These are phyloP conservation scores for Penicillium fimorum DNA, from an alignment of 495 filamentous ascomycete species.

Conservation along the genomic window DNA sequence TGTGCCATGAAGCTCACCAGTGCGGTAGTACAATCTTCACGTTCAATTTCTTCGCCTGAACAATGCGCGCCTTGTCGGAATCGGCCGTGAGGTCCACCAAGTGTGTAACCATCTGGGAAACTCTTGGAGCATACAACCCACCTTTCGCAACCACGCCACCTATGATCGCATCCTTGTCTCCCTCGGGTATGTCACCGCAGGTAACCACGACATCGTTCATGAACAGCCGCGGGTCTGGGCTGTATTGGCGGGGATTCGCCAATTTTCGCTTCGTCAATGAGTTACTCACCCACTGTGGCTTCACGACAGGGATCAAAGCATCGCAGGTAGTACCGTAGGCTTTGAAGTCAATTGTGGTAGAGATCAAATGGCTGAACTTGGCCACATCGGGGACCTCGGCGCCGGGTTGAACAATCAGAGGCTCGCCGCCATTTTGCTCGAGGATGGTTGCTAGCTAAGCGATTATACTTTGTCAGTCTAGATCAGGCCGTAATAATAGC, in stretches of 20 bases:
- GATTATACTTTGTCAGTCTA: neutral
- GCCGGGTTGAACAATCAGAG: conserved; percentile 43
- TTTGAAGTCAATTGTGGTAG: conserved; percentile 82
- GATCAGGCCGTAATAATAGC: conserved; percentile 10
- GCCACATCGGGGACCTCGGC: conserved; percentile 51
- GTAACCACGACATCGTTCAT: conserved; percentile 78
- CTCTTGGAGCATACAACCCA: conserved; percentile 67
- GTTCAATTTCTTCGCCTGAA: conserved; percentile 59
- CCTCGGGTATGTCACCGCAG: conserved; percentile 77
- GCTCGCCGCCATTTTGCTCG: conserved; percentile 54
- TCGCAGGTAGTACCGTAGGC: conserved; percentile 69
- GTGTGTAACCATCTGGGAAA: conserved; percentile 78
- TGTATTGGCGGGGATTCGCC: conserved; percentile 79
- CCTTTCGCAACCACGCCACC: conserved; percentile 89
- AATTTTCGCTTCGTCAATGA: conserved; percentile 66
- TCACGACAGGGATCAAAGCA: conserved; percentile 79
- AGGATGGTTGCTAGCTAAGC: conserved; percentile 38
- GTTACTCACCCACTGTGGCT: conserved; percentile 71
- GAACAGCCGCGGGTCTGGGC: conserved; percentile 86
- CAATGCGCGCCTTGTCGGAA: conserved; percentile 66
- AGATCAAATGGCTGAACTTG: conserved; percentile 77
- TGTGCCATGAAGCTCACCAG: conserved; percentile 56
- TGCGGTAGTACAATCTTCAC: conserved; percentile 91
- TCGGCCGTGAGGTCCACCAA: conserved; percentile 80
- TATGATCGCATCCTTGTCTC: conserved; percentile 87